Conservation (phyloP, 1,139 yeast species). For the Torulaspora globosa region DNA sequence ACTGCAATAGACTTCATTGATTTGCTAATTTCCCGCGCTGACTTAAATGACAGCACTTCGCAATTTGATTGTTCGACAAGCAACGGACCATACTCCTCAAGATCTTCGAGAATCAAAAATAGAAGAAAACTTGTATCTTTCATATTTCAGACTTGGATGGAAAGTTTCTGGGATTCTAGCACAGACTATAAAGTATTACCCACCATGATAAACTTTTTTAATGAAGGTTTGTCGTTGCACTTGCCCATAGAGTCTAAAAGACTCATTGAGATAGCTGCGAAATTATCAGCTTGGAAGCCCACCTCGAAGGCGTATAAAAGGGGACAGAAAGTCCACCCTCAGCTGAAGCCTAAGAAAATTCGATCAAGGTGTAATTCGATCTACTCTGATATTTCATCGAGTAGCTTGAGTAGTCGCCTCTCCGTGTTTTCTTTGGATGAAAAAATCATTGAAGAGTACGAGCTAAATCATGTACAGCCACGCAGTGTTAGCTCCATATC, state of each 20-base stretch:
- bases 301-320: slow-evolving; percentile 13
- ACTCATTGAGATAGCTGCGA: slow-evolving; percentile 60
- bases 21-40: slow-evolving; percentile 64
- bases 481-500: slow-evolving; percentile 33
- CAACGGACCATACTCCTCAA: slow-evolving; percentile 43
- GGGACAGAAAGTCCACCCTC: slow-evolving; percentile 29
- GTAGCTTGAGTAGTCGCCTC: slow-evolving; percentile 29
- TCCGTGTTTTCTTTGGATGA: slow-evolving; percentile 39
- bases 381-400: slow-evolving; percentile 33
- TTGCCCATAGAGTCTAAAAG: slow-evolving; percentile 63
- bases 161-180: slow-evolving; percentile 75
- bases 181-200: slow-evolving; percentile 59
- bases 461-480: slow-evolving; percentile 36
- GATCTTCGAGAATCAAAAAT: slow-evolving; percentile 52
- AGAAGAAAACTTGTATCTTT: slow-evolving; percentile 65
- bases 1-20: slow-evolving; percentile 66
- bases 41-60: slow-evolving; percentile 42
- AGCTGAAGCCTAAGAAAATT: slow-evolving; percentile 46
- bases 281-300: slow-evolving; percentile 40
- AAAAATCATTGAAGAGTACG: slow-evolving; percentile 40
- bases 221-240: slow-evolving; percentile 56
- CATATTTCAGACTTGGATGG: slow-evolving; percentile 77
- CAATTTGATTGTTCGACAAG: slow-evolving; percentile 36
- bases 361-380: slow-evolving; percentile 28
- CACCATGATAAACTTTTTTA: slow-evolving; percentile 69